These are phyloP conservation scores for Xylaria sp. DNA, from an alignment of 2,329 filamentous ascomycete species.

Conservation along the genomic window DNA sequence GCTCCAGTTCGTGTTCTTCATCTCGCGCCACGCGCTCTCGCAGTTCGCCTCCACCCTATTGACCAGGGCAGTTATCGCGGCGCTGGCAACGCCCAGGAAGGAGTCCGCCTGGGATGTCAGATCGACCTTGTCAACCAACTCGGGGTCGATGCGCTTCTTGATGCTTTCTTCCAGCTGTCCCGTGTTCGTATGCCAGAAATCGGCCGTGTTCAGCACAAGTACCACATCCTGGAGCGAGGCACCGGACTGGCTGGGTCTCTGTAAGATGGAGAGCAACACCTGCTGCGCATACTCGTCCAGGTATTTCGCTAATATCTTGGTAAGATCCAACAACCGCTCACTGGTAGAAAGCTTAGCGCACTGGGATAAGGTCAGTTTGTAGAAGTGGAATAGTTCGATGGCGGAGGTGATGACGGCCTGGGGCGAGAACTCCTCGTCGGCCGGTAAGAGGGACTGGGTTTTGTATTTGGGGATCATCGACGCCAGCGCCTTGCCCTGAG, in stretches of 20 bases:
- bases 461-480: conserved; percentile 86
- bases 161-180: conserved; percentile 94
- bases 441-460: conserved; percentile 74
- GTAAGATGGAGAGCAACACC: conserved; percentile 75
- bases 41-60: conserved; percentile 80
- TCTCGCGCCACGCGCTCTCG: conserved; percentile 91
- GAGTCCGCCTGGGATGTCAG: conserved; percentile 91
- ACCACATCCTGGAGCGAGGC: conserved; percentile 74
- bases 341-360: conserved; percentile 95
- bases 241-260: conserved; percentile 55
- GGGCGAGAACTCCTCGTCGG: conserved; percentile 89
- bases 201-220: conserved; percentile 90
- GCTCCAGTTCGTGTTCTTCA: conserved; percentile 95
- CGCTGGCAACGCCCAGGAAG: conserved; percentile 92
- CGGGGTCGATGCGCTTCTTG: conserved; percentile 82
- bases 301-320: conserved; percentile 86
- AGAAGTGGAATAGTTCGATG: conserved; percentile 96
- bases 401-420: conserved; percentile 91
- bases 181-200: conserved; percentile 95
- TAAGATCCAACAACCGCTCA: conserved; percentile 81
- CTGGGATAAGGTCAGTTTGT: conserved; percentile 88
- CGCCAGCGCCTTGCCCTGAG: conserved; percentile 87
- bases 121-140: conserved; percentile 76
- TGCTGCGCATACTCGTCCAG: conserved; percentile 95
- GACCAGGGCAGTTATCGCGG: conserved; percentile 81